Conservation (phyloP, 257 asterid species). For the Solanum neorickii region DNA sequence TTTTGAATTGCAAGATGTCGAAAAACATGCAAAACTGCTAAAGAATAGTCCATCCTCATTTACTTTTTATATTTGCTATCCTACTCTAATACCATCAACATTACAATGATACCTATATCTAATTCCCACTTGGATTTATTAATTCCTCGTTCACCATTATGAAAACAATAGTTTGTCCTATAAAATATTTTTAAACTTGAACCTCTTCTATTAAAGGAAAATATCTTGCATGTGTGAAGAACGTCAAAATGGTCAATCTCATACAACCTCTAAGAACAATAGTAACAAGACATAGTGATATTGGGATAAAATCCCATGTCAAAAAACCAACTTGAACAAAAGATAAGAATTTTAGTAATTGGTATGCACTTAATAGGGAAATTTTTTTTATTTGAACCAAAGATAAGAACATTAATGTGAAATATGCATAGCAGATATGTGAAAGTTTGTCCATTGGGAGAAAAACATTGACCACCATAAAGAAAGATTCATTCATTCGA, state of each 20-base stretch:
- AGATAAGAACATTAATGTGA: neutral
- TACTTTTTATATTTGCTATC: no score
- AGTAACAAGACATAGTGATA: neutral
- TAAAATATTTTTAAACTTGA: neutral
- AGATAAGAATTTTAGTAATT: neutral
- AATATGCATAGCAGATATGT: neutral
- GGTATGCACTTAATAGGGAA: neutral
- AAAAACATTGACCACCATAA: neutral
- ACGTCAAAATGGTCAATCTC: neutral
- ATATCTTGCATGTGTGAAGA: neutral
- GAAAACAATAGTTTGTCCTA: neutral
- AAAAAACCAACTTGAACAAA: neutral
- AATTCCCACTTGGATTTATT: neutral
- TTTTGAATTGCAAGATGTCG: no score
- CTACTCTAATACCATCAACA: neutral
- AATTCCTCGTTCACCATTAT: neutral
- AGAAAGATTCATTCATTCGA: neutral
- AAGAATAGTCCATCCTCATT: no score
- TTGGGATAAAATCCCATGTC: neutral
- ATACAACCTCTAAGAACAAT: neutral
- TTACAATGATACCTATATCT: no score
- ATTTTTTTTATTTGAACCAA: neutral
- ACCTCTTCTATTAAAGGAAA: neutral
- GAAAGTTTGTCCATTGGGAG: neutral
- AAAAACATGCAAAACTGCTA: no score